Percentiles rank a stretch among this genome's conserved stretches.
These are phyloP conservation scores for Rauvolfia tetraphylla DNA, from an alignment of 257 asterid genomes.

Conservation along the genomic window DNA sequence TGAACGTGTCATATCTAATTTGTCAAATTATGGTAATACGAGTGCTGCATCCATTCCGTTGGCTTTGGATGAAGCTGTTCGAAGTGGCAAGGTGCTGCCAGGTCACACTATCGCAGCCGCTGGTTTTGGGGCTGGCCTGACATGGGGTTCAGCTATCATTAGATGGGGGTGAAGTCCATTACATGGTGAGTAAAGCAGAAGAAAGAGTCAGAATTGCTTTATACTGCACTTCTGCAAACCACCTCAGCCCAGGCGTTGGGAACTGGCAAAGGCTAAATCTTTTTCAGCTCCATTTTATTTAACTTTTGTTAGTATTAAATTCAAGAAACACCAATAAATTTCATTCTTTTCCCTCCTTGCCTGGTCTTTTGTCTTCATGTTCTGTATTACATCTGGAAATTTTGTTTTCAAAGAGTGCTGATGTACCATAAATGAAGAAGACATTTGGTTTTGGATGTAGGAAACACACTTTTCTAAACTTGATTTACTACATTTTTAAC, in stretches of 20 bases:
- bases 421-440: background rate
- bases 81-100: conserved; percentile 70
- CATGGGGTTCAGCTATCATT: conserved; percentile 89
- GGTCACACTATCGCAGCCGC: conserved; percentile 90
- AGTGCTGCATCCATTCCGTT: conserved; percentile 93
- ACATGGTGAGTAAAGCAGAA: background rate
- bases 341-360: conserved; percentile 1
- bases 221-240: conserved; percentile 11
- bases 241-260: conserved; percentile 20
- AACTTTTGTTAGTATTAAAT: conserved; percentile 12
- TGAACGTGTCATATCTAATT: conserved; percentile 80
- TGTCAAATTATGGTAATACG: conserved; percentile 85
- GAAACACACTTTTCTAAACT: background rate
- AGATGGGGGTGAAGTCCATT: conserved; percentile 68
- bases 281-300: background rate
- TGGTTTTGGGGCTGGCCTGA: conserved; percentile 97
- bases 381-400: background rate
- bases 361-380: background rate
- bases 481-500: background rate
- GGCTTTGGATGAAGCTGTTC: conserved; percentile 91
- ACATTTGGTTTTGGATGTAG: background rate
- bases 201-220: conserved; percentile 4
- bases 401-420: background rate
- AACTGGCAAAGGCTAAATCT: conserved; percentile 18
- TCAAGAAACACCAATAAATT: conserved; percentile 17